Conservation (phyloP, 1,139 yeast genomes). For the Yamadazyma blattariae region DNA sequence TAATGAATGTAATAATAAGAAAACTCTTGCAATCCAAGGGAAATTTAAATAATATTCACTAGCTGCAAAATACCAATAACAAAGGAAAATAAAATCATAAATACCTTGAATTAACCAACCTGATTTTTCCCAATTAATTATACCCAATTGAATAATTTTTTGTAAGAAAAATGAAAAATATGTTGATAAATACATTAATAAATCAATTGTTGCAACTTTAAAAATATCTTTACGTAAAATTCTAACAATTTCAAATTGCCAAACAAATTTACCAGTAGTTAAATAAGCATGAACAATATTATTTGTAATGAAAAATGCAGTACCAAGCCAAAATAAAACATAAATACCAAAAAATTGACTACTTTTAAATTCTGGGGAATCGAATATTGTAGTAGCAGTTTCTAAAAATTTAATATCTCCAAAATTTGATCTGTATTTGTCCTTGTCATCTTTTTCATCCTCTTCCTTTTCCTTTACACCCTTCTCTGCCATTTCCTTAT, state of each 20-base stretch:
- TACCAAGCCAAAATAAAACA: slow-evolving; percentile 65
- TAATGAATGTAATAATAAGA: slow-evolving; percentile 74
- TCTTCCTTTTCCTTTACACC: neutral
- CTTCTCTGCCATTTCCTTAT: neutral
- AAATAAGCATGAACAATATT: slow-evolving; percentile 43
- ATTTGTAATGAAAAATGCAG: slow-evolving; percentile 51
- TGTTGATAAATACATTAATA: slow-evolving; percentile 62
- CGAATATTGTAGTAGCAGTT: slow-evolving; percentile 47
- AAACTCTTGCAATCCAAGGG: slow-evolving; percentile 89
- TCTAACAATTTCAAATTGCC: slow-evolving; percentile 49
- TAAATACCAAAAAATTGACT: slow-evolving; percentile 63
- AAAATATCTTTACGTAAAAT: slow-evolving; percentile 54
- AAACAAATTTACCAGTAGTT: slow-evolving; percentile 19
- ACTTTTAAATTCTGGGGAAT: slow-evolving; percentile 34
- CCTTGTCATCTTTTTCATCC: neutral
- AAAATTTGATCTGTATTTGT: slow-evolving; percentile 19
- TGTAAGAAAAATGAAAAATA: slow-evolving; percentile 61
- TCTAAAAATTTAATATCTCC: slow-evolving; percentile 44
- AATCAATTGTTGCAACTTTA: slow-evolving; percentile 67
- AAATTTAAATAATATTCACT: slow-evolving; percentile 42
- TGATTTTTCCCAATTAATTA: slow-evolving; percentile 51
- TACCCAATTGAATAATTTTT: slow-evolving; percentile 35
- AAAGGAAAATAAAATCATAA: slow-evolving; percentile 52
- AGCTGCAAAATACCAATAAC: slow-evolving; percentile 52
- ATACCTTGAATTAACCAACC: slow-evolving; percentile 63